Conservation (phyloP, 768 basidiomycete species). For the Suillus variegatus region DNA sequence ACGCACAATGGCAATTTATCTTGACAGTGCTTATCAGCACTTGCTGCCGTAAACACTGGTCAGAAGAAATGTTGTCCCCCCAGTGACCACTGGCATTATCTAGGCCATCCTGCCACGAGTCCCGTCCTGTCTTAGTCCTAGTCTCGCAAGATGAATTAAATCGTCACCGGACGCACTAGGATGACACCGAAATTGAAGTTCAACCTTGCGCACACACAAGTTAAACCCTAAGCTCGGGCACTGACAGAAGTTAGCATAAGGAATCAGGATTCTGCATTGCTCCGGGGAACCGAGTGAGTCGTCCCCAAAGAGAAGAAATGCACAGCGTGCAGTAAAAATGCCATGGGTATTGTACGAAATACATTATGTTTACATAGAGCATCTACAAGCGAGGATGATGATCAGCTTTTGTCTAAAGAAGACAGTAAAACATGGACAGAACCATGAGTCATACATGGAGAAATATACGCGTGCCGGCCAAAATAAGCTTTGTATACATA, state of each 20-base stretch:
- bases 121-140: not conserved
- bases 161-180: not conserved
- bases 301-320: not conserved
- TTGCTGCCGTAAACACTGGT: not conserved
- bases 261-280: not conserved
- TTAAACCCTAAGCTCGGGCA: not conserved
- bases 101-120: not conserved
- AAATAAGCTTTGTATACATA: not conserved
- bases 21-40: not conserved
- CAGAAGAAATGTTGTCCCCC: not conserved
- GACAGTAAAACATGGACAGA: not conserved
- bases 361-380: slow-evolving; percentile 1
- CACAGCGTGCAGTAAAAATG: not conserved
- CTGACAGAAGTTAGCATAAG: not conserved
- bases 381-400: not conserved
- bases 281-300: not conserved
- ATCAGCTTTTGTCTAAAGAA: not conserved
- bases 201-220: not conserved
- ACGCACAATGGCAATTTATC: not conserved
- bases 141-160: not conserved
- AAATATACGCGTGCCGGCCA: not conserved
- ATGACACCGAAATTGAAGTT: not conserved
- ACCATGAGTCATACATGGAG: not conserved
- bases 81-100: not conserved
- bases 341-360: not conserved